phyloP scores from a whole-genome alignment of 2,329 filamentous ascomycete species.

The Microascus cirrosus region DNA sequence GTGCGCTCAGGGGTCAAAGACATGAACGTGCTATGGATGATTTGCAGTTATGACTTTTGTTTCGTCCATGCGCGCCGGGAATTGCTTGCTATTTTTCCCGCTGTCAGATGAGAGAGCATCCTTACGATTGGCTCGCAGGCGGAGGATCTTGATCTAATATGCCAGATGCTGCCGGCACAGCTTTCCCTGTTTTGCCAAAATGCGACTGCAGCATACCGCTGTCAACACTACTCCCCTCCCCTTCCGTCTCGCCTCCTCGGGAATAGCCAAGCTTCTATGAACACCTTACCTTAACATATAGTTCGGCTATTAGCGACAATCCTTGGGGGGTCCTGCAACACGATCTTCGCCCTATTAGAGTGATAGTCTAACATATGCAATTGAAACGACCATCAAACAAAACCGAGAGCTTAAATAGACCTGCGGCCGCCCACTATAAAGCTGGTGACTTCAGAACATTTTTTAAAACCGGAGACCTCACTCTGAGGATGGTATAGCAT shows the following conservation, averaged over 20 bases:
- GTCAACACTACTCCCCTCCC: background rate
- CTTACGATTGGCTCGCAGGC: background rate
- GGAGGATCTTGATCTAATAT: conserved; percentile 1
- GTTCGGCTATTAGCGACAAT: background rate
- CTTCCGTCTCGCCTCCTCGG: background rate
- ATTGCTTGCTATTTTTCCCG: background rate
- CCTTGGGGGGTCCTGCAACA: background rate
- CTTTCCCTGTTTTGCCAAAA: conserved; percentile 4
- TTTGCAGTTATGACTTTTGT: background rate
- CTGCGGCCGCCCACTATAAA: background rate
- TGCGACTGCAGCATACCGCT: background rate
- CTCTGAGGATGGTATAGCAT: background rate
- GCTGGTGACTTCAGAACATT: background rate
- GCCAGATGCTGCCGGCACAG: background rate
- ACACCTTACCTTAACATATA: background rate
- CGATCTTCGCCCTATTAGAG: background rate
- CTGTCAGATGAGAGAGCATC: background rate
- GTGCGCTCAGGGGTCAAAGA: background rate
- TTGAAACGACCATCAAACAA: conserved; percentile 4
- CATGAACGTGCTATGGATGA: background rate
- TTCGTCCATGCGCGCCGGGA: background rate
- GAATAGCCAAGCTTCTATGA: background rate
- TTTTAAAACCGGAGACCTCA: background rate
- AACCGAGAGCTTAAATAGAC: background rate
- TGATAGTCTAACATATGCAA: conserved; percentile 1